These are phyloP conservation scores for Phalaenopsis equestris DNA, from an alignment of 106 monocot genomes.

Conservation along the genomic window DNA sequence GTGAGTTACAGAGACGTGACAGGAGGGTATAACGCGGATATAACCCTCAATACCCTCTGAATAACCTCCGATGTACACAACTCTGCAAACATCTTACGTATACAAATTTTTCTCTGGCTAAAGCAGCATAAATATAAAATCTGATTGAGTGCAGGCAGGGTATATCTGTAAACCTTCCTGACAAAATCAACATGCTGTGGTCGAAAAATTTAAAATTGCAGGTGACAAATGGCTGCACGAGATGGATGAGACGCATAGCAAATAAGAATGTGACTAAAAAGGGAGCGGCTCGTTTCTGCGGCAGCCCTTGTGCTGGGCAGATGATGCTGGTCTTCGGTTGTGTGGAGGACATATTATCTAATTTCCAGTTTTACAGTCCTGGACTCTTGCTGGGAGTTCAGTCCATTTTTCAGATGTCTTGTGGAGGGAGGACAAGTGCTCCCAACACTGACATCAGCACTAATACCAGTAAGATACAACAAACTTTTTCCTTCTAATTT, in stretches of 20 bases:
- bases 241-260: background rate
- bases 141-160: too few relatives aligned
- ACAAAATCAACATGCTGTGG: too few relatives aligned
- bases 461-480: background rate
- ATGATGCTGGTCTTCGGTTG: slow-evolving; percentile 16
- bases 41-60: too few relatives aligned
- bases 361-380: slow-evolving; percentile 17
- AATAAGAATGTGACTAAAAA: background rate
- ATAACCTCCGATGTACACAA: too few relatives aligned
- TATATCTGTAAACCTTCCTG: too few relatives aligned
- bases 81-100: too few relatives aligned
- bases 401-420: slow-evolving; percentile 15
- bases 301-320: slow-evolving; percentile 18
- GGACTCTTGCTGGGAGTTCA: slow-evolving; percentile 11
- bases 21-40: too few relatives aligned
- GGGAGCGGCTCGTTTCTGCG: slow-evolving; percentile 1
- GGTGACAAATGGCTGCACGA: slow-evolving; percentile 8
- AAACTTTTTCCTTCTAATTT: background rate
- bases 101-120: too few relatives aligned
- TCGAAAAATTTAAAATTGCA: background rate
- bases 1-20: too few relatives aligned
- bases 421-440: slow-evolving; percentile 4
- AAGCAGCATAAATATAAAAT: too few relatives aligned
- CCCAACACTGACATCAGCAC: background rate
- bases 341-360: slow-evolving; percentile 16